Percentiles rank a stretch among this genome's conserved stretches.
These are phyloP conservation scores for Wilcoxina mikolae DNA, from an alignment of 495 filamentous ascomycete species.

Conservation along the genomic window DNA sequence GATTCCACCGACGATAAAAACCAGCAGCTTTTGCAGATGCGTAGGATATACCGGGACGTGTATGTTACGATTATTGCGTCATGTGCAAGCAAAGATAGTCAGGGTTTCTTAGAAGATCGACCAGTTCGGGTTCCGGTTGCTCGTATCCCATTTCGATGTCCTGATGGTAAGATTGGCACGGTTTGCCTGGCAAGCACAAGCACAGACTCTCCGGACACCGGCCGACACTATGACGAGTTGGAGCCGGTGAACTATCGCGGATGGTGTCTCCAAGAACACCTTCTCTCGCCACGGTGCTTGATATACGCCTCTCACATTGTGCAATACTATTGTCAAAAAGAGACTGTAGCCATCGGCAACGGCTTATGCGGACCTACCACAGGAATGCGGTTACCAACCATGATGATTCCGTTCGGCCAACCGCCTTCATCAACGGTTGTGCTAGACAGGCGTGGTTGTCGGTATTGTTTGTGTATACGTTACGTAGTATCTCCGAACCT, in stretches of 20 bases:
- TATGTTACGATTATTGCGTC: conserved; percentile 27
- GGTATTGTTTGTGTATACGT: neutral
- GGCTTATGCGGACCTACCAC: conserved; percentile 12
- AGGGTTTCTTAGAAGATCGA: conserved; percentile 22
- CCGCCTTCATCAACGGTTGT: neutral
- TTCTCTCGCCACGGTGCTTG: conserved; percentile 25
- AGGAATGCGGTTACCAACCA: neutral
- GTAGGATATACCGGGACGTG: conserved; percentile 25
- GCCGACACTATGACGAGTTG: conserved; percentile 3
- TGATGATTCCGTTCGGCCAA: neutral
- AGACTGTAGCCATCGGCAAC: conserved; percentile 23
- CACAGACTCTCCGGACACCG: neutral
- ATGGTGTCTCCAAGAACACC: conserved; percentile 28
- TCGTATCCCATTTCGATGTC: neutral
- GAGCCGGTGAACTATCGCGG: conserved; percentile 24
- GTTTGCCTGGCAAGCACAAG: neutral
- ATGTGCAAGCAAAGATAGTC: conserved; percentile 19
- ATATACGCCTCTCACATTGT: conserved; percentile 25
- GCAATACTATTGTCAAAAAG: conserved; percentile 21
- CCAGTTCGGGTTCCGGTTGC: neutral
- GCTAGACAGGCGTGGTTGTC: neutral
- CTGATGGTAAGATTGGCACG: neutral
- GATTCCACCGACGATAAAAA: conserved; percentile 24
- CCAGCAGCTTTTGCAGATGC: conserved; percentile 26
- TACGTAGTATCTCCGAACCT: neutral